Conservation (phyloP, 768 basidiomycete species). For the Russula griseocarnosa region DNA sequence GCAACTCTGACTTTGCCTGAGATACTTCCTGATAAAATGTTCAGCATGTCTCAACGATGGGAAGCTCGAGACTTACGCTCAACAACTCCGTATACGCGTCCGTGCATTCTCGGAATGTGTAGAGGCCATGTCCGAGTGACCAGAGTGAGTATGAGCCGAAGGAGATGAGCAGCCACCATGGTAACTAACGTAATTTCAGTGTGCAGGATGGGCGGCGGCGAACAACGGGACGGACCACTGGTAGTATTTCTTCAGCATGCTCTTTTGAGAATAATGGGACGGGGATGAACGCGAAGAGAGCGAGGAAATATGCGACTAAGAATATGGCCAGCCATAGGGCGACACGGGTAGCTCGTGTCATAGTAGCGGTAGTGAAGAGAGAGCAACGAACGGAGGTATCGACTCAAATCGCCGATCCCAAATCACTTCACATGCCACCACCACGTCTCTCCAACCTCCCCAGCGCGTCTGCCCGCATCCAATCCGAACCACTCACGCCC, state of each 20-base stretch:
- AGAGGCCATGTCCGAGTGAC: conserved; percentile 71
- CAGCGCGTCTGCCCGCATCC: conserved; percentile 8
- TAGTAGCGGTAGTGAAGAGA: conserved; percentile 12
- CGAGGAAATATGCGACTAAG: conserved; percentile 51
- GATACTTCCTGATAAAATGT: conserved; percentile 25
- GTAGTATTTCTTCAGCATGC: conserved; percentile 48
- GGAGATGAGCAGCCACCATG: conserved; percentile 77
- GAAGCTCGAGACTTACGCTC: conserved; percentile 41
- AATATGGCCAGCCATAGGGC: conserved; percentile 43
- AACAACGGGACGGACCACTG: conserved; percentile 47
- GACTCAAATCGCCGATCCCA: no score
- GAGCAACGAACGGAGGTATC: no score
- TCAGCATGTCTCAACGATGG: neutral
- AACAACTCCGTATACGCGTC: conserved; percentile 73
- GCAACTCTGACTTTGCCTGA: conserved; percentile 28
- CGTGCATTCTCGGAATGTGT: conserved; percentile 71
- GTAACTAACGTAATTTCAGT: conserved; percentile 46
- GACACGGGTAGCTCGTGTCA: conserved; percentile 62
- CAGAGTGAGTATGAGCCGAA: conserved; percentile 78
- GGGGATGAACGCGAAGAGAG: conserved; percentile 51
- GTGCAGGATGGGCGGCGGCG: neutral
- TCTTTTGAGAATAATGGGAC: conserved; percentile 51
- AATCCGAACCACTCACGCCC: conserved; percentile 41
- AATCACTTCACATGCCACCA: conserved; percentile 20
- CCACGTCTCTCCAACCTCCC: conserved; percentile 22